These are phyloP conservation scores for Sporisorium scitamineum DNA, from an alignment of 1,284 basidiomycete genomes.

Conservation along the genomic window DNA sequence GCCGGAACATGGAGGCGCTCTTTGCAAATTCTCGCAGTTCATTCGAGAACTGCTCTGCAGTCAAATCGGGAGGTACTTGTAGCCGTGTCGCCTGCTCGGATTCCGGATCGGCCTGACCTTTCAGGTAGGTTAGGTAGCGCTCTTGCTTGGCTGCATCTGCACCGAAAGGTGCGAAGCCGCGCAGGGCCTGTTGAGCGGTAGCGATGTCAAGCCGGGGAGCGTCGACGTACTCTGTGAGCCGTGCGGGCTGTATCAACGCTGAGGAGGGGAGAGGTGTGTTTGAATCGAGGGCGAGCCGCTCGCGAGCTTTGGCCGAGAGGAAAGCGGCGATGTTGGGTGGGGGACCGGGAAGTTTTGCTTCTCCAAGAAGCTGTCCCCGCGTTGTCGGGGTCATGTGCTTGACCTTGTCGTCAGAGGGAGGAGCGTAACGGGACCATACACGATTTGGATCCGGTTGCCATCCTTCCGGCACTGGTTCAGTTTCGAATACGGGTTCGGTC, in stretches of 20 bases:
- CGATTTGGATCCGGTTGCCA: slow-evolving; percentile 86
- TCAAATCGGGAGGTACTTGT: slow-evolving; percentile 72
- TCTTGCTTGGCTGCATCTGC: slow-evolving; percentile 82
- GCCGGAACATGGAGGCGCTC: slow-evolving; percentile 89
- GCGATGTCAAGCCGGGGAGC: slow-evolving; percentile 79
- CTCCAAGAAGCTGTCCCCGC: slow-evolving; percentile 86
- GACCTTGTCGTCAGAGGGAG: slow-evolving; percentile 18
- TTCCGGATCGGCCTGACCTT: slow-evolving; percentile 75
- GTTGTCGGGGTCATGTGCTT: slow-evolving; percentile 71
- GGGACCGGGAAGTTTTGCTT: slow-evolving; percentile 78
- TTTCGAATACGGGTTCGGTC: slow-evolving; percentile 79
- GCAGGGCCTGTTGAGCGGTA: slow-evolving; percentile 85
- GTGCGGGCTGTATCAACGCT: slow-evolving; percentile 42
- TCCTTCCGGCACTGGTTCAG: slow-evolving; percentile 80
- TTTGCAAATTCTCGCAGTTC: slow-evolving; percentile 89
- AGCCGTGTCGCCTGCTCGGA: slow-evolving; percentile 69
- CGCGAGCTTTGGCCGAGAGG: slow-evolving; percentile 88
- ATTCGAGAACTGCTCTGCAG: slow-evolving; percentile 78
- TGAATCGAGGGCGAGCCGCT: slow-evolving; percentile 80
- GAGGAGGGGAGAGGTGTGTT: slow-evolving; percentile 48
- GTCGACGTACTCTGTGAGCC: slow-evolving; percentile 63
- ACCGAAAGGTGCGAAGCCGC: slow-evolving; percentile 89
- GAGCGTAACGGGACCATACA: slow-evolving; percentile 75
- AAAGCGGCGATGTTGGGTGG: slow-evolving; percentile 90
- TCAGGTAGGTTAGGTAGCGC: slow-evolving; percentile 85